Evolutionary conservation across 768 basidiomycete species (phyloP).

Genomic region (Epithele typhae): DNA sequence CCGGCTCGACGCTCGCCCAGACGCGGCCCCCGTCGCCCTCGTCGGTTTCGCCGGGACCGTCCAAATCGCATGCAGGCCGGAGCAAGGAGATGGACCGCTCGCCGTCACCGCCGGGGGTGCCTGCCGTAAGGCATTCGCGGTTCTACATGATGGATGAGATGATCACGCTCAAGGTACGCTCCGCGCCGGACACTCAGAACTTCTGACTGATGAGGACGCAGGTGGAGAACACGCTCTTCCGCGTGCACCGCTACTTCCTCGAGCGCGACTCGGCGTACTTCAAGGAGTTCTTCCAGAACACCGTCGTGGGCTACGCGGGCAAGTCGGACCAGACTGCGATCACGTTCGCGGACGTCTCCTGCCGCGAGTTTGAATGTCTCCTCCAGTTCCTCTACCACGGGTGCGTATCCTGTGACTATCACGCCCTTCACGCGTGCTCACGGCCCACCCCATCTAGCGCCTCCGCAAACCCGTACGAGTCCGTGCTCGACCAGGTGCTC

Average conservation of each 20-base stretch:
- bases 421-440: neutral
- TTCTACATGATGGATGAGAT: constrained; percentile 17
- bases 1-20: constrained; percentile 13
- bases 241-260: constrained; percentile 38
- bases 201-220: constrained; percentile 8
- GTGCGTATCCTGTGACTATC: constrained; percentile 21
- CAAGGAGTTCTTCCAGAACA: constrained; percentile 31
- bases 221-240: constrained; percentile 36
- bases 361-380: constrained; percentile 33
- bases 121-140: constrained; percentile 10
- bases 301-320: constrained; percentile 25
- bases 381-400: constrained; percentile 36
- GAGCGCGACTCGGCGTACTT: constrained; percentile 36
- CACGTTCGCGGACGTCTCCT: constrained; percentile 28
- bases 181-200: too few species aligned
- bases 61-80: neutral
- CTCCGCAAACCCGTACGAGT: constrained; percentile 10
- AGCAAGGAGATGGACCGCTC: constrained; percentile 6
- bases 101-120: constrained; percentile 4
- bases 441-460: neutral
- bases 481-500: constrained; percentile 16
- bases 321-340: constrained; percentile 30
- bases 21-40: constrained; percentile 10
- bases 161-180: constrained; percentile 9
- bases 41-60: constrained; percentile 3